Conservation (phyloP, 192 early-diverging fungal species). For the Podila clonocystis region DNA sequence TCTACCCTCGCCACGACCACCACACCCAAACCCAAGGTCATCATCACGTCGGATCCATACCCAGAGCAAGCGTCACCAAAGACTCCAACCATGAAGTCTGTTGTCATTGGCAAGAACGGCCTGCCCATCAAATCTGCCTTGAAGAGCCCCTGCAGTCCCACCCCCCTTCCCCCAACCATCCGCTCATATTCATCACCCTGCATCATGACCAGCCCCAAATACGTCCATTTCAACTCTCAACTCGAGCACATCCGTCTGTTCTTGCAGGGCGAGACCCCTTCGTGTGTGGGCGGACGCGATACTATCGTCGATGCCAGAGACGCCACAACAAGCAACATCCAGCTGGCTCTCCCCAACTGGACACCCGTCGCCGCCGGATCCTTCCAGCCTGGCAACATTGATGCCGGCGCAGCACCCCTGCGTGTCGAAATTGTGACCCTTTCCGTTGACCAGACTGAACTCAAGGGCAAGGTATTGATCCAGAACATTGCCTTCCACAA, state of each 20-base stretch:
- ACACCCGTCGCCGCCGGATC: constrained; percentile 23
- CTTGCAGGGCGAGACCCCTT: constrained; percentile 73
- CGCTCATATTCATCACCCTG: constrained; percentile 45
- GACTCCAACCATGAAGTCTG: constrained; percentile 6
- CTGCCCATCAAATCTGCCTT: constrained; percentile 44
- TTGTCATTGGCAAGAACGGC: constrained; percentile 34
- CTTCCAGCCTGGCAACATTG: constrained; percentile 34
- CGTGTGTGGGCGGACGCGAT: constrained; percentile 54
- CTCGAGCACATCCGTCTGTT: constrained; percentile 78
- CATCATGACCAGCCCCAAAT: constrained; percentile 60
- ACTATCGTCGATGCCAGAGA: constrained; percentile 30
- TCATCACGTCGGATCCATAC: background rate
- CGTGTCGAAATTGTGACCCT: constrained; percentile 66
- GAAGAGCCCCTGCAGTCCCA: constrained; percentile 12
- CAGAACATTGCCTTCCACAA: constrained; percentile 92
- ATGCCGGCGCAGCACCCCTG: constrained; percentile 54
- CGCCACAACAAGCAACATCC: constrained; percentile 35
- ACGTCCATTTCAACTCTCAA: constrained; percentile 74
- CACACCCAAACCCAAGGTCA: background rate
- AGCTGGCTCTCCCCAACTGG: constrained; percentile 53
- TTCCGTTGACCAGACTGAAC: constrained; percentile 59
- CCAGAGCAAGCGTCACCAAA: background rate
- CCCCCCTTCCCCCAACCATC: constrained; percentile 19
- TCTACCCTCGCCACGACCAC: background rate
- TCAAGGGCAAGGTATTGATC: constrained; percentile 77